Evolutionary conservation across 352 stramenopile species (phyloP).

Genomic region (Blastocystis sp.): DNA sequence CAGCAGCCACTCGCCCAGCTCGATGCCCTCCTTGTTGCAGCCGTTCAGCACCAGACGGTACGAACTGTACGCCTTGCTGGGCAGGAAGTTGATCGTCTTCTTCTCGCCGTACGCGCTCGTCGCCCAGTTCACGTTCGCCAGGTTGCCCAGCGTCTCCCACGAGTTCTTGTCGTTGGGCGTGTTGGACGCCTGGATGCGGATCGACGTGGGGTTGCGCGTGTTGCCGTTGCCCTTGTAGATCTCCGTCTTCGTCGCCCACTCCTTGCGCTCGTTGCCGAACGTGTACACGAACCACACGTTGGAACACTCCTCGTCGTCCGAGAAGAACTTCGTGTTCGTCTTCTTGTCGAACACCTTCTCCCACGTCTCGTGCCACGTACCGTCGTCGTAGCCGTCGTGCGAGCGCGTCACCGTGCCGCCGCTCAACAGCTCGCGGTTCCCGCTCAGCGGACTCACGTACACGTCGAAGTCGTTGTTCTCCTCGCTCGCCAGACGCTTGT

Average conservation of each 20-base stretch:
- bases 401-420: not conserved
- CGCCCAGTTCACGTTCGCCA: not conserved
- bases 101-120: not conserved
- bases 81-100: slow-evolving; percentile 49
- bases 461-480: slow-evolving; percentile 52
- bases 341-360: slow-evolving; percentile 31
- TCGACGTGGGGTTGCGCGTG: not conserved
- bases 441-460: not conserved
- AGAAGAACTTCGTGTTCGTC: slow-evolving; percentile 32
- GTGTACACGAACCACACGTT: slow-evolving; percentile 53
- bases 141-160: not conserved
- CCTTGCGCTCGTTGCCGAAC: slow-evolving; percentile 13
- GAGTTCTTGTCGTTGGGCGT: not conserved
- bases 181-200: slow-evolving; percentile 32
- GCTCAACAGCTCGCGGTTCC: not conserved
- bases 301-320: not conserved
- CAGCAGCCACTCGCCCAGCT: slow-evolving; percentile 12
- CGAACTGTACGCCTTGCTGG: slow-evolving; percentile 38
- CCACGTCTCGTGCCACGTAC: not conserved
- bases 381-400: slow-evolving; percentile 1
- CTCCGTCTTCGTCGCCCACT: not conserved
- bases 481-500: not conserved
- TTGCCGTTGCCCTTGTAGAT: slow-evolving; percentile 25
- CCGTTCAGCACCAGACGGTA: slow-evolving; percentile 15
- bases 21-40: slow-evolving; percentile 31